phyloP scores from a whole-genome alignment of 2,329 filamentous ascomycete genomes.

The Claviceps pazoutovae region DNA sequence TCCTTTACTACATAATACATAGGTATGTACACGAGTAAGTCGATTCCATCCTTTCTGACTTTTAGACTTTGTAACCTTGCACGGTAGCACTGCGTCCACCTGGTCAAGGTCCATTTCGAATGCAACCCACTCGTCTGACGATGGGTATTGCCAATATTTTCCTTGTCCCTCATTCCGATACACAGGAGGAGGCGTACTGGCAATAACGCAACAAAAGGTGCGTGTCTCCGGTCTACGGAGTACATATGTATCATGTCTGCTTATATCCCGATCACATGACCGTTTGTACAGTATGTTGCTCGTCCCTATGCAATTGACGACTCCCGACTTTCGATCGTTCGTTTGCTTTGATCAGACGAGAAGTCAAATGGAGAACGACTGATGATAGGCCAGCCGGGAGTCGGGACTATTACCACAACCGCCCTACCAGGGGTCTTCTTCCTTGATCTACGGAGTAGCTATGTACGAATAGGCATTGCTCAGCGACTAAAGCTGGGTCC shows the following conservation, averaged over 20 bases:
- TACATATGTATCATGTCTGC: no score
- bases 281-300: not conserved
- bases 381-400: conserved; percentile 1
- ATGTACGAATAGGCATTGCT: not conserved
- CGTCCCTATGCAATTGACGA: not conserved
- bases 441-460: not conserved
- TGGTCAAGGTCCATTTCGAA: not conserved
- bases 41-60: not conserved
- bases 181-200: not conserved
- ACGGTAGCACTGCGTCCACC: not conserved
- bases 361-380: not conserved
- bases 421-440: not conserved
- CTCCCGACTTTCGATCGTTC: not conserved
- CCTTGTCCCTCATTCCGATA: not conserved
- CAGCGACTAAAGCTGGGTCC: not conserved
- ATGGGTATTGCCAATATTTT: not conserved
- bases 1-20: not conserved
- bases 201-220: not conserved
- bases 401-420: not conserved
- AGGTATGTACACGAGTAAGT: conserved; percentile 1
- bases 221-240: no score
- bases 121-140: not conserved
- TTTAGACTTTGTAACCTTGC: not conserved
- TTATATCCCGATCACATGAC: not conserved
- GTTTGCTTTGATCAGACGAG: not conserved